Base-by-base conservation (phyloP, 2,329 filamentous ascomycete genomes). In the Colletotrichum neosansevieriae region DNA sequence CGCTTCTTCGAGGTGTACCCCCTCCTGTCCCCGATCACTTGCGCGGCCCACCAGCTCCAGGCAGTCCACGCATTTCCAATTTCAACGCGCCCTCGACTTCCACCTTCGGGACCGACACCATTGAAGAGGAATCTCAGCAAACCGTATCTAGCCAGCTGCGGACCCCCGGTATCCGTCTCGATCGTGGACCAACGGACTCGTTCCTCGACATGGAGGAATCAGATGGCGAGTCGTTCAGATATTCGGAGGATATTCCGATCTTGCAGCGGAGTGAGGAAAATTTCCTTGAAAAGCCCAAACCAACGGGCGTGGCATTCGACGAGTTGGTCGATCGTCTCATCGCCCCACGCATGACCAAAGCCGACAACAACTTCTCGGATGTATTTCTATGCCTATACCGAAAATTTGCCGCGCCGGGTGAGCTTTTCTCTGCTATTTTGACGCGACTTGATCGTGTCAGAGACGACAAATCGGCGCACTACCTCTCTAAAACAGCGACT, bases 341-440 rank as follows among this genome's bases (percentile, higher is more conserved):
- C 24, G 87, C 91, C 0, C 88, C 93, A 70, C 92, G 93, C 40
- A 91, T 95, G 82, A 94, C 93, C 32, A 94, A 93, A 75, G 87
- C 91, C n/a, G 96, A 98, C 76, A 86, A 88, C 66, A 97, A 97
- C 78, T 99, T 98, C 76, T 88, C 89, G 1, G 89, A 94, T 50
- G 90, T 97, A 17, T 98, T 98, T 75, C 84, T 98, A 34, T 97
- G 95, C 71, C 84, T 98, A 13, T 98, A 98, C 79, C 91, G 96
- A 70, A 97, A 96, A 78, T 98, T 99, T 76, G 92, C 94, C 4
- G 89, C 94, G 2, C 96, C 96, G 0, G 86, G 88, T 10, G 87
- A 91, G 71, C 85, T 99, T 4, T 89, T 98, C 59, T 87, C 90
- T 45, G 90, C 93, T 7, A 92, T 98, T 50, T 84, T 97, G 45